Evolutionary conservation across 306 rosid genomes (phyloP), one percentile per base, ranked within the genome.

Genomic region (Vigna angularis): DNA sequence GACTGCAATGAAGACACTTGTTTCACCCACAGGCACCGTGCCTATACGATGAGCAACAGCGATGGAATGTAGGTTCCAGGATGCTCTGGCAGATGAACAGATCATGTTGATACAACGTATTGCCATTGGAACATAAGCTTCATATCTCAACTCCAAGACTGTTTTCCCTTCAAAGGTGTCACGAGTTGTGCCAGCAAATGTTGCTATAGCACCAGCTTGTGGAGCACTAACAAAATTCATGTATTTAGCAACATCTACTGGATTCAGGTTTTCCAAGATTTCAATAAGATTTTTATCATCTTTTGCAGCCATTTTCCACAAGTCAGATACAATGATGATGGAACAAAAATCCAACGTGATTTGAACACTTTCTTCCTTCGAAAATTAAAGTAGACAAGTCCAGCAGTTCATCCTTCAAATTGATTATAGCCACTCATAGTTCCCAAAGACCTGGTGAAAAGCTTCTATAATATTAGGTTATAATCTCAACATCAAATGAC

Each of bases 101-200:
- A 94, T 80, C 58, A 90, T 74, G 62, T 90, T 89, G 72, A 95
- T 45, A 75, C 88, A 87, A 48, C 89, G 87, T 13, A 92, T 73
- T 4, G 98, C 98, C 98, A 95, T 95, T 11, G 98, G 97, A 70
- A 88, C 86, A 70, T 89, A 92, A 12, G 97, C 93, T 86, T 94
- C 97, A 4, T 89, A 94, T 45, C 85, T 88, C 77, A 95, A 82
- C 86, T 95, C 98, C 83, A 89, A 50, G 24, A 95, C 98, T 65
- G 85, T n/a, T 85, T 89, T 92, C 18, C 96, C 97, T 15, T 89
- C 90, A 36, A 95, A 95, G 36, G 90, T 89, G 84, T 89, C 93
- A 0, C 98, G 88, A 1, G 98, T 92, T 18, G 96, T 94, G 72
- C 98, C 98, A 1, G 97, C 79, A 84, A 94, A 94, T 57, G 98